Evolutionary conservation across 148 eudicot genomes (phyloP).

Genomic region (Vaccinium myrtillus): DNA sequence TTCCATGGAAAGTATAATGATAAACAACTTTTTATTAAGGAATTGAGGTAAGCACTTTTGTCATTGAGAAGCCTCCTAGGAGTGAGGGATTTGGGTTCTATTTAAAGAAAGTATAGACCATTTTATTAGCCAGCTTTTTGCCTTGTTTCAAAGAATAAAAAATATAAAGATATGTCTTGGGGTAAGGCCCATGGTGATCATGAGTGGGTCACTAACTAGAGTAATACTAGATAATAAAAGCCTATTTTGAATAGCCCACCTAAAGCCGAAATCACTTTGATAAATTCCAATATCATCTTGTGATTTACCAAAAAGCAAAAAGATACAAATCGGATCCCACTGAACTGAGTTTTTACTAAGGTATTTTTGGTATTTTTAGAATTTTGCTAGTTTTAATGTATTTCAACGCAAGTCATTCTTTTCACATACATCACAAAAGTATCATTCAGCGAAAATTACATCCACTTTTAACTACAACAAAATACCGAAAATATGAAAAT

Average conservation of each 20-base stretch:
- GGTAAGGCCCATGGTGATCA: slow-evolving; percentile 11
- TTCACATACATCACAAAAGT: too few relatives aligned
- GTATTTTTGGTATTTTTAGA: too few relatives aligned
- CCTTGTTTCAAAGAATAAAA: slow-evolving; percentile 23
- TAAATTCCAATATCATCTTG: background rate
- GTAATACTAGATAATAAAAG: background rate
- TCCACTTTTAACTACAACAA: too few relatives aligned
- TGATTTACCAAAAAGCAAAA: slow-evolving; percentile 3
- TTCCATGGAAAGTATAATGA: slow-evolving; percentile 40
- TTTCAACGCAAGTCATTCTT: too few relatives aligned
- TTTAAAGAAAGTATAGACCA: slow-evolving; percentile 18
- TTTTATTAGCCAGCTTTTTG: slow-evolving; percentile 19
- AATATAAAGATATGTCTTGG: slow-evolving; percentile 4
- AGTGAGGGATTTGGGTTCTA: slow-evolving; percentile 39
- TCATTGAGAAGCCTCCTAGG: slow-evolving; percentile 48
- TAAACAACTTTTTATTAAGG: slow-evolving; percentile 39
- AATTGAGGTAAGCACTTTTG: slow-evolving; percentile 41
- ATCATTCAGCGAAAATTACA: too few relatives aligned
- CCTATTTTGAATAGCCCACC: background rate
- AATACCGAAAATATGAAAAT: too few relatives aligned
- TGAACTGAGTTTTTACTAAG: background rate
- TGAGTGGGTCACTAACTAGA: slow-evolving; percentile 21
- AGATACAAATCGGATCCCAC: background rate
- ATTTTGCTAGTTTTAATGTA: too few relatives aligned
- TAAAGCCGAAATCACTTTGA: slow-evolving; percentile 12